phyloP scores from a whole-genome alignment of 2,329 filamentous ascomycete species.

The Allantophomopsis cytisporea region DNA sequence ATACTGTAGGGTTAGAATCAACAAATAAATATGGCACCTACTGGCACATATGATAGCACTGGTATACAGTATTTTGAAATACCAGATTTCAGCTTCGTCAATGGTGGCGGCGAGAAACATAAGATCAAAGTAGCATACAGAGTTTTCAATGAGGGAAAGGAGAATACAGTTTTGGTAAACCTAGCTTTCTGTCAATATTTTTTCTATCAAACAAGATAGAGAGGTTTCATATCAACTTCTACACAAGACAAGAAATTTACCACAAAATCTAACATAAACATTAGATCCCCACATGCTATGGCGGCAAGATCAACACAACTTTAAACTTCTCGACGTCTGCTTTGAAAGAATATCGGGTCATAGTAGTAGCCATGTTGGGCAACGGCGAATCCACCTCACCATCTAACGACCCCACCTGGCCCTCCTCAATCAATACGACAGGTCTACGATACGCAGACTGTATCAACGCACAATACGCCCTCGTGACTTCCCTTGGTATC shows the following conservation, averaged over 20 bases:
- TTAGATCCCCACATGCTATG: constrained; percentile 39
- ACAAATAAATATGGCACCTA: not conserved
- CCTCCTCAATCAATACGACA: constrained; percentile 16
- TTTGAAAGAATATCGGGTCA: constrained; percentile 26
- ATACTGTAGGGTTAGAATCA: no score
- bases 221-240: no score
- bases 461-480: constrained; percentile 24
- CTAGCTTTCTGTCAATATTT: not conserved
- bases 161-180: not conserved
- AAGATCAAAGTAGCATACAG: constrained; percentile 8
- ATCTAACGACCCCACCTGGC: constrained; percentile 27
- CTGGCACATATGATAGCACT: constrained; percentile 8
- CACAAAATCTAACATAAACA: constrained; percentile 17
- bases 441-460: constrained; percentile 24
- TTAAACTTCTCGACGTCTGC: constrained; percentile 29
- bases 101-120: constrained; percentile 12
- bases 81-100: constrained; percentile 23
- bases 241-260: no score
- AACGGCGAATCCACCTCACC: constrained; percentile 33
- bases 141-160: not conserved
- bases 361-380: constrained; percentile 30
- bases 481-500: constrained; percentile 23
- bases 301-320: constrained; percentile 33
- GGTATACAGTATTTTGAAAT: constrained; percentile 20
- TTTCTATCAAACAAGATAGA: no score